Evolutionary conservation across 805 yeast genomes (phyloP).

Genomic region (Yarrowia deformans): DNA sequence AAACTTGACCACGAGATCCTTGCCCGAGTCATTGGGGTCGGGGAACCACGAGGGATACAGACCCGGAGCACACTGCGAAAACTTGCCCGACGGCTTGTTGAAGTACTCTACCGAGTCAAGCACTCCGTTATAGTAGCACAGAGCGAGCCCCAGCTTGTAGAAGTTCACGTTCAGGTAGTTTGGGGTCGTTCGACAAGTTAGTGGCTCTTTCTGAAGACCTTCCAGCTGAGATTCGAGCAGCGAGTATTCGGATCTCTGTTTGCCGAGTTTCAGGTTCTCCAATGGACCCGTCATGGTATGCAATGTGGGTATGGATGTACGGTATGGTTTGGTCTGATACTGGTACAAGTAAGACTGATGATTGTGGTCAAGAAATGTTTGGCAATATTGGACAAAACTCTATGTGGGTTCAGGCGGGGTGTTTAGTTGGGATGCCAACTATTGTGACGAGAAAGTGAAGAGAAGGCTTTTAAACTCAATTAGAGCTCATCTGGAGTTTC

Average conservation of each 20-base stretch:
- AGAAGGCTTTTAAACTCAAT: too few species aligned
- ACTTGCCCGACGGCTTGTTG: slow-evolving; percentile 44
- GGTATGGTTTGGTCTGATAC: too few species aligned
- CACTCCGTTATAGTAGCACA: slow-evolving; percentile 32
- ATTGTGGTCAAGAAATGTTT: too few species aligned
- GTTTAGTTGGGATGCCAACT: too few species aligned
- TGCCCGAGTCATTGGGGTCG: slow-evolving; percentile 47
- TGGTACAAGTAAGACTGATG: too few species aligned
- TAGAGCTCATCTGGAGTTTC: too few species aligned
- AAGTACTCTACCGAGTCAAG: slow-evolving; percentile 53
- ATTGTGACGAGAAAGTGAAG: too few species aligned
- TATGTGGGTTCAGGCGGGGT: too few species aligned
- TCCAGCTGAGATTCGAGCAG: slow-evolving; percentile 4
- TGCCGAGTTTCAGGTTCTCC: slow-evolving; percentile 10
- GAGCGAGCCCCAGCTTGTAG: slow-evolving; percentile 43
- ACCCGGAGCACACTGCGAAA: slow-evolving; percentile 7
- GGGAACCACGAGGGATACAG: slow-evolving; percentile 44
- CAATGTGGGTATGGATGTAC: neutral
- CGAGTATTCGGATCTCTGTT: slow-evolving; percentile 1
- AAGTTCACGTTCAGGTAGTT: slow-evolving; percentile 37
- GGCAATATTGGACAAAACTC: too few species aligned
- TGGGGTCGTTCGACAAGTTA: neutral
- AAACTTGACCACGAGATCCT: slow-evolving; percentile 48
- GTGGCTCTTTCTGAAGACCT: slow-evolving; percentile 10
- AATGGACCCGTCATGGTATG: neutral